Evolutionary conservation across 805 yeast genomes (phyloP).

Genomic region (Pichia gijzeniarum): DNA sequence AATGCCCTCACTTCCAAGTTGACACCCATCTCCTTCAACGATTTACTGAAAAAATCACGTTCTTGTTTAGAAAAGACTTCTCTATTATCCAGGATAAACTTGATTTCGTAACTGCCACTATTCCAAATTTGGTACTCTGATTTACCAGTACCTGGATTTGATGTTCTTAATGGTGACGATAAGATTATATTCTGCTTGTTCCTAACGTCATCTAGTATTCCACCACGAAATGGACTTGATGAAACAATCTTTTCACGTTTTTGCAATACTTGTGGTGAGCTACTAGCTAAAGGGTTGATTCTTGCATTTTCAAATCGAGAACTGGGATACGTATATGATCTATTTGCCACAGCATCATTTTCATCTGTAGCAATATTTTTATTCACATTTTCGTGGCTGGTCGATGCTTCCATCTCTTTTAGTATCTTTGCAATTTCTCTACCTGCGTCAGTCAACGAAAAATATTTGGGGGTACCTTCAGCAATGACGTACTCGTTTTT

Average conservation of each 20-base stretch:
- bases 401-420: slow-evolving; percentile 30
- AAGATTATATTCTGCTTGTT: not conserved
- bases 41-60: slow-evolving; percentile 59
- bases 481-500: slow-evolving; percentile 52
- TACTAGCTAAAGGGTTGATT: slow-evolving; percentile 5
- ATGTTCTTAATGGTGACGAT: not conserved
- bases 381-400: not conserved
- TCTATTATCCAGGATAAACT: slow-evolving; percentile 69
- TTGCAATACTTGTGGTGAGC: slow-evolving; percentile 4
- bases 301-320: not conserved
- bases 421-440: slow-evolving; percentile 51
- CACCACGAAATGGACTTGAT: slow-evolving; percentile 9
- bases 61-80: slow-evolving; percentile 68
- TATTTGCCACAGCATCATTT: not conserved
- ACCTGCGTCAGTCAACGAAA: slow-evolving; percentile 67
- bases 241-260: not conserved
- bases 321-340: not conserved
- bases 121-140: slow-evolving; percentile 51
- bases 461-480: slow-evolving; percentile 54
- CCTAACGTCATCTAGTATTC: slow-evolving; percentile 2
- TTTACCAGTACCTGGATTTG: not conserved
- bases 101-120: slow-evolving; percentile 49
- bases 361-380: not conserved
- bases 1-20: slow-evolving; percentile 49
- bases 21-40: slow-evolving; percentile 44